phyloP scores from a whole-genome alignment of 345 rosid genomes.

The Garcia nutans region DNA sequence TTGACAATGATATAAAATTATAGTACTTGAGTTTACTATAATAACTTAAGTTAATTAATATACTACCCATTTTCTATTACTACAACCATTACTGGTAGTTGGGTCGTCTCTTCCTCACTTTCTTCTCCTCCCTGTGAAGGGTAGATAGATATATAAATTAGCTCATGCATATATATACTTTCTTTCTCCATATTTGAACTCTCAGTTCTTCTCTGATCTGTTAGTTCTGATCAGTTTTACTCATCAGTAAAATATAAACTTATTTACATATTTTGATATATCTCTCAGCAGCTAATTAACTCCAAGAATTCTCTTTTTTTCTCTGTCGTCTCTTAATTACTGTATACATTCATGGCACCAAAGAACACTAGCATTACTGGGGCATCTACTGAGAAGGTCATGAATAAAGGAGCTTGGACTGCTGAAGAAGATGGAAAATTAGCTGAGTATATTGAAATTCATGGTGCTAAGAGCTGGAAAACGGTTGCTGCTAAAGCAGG shows the following conservation, averaged over 20 bases:
- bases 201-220: too few species aligned
- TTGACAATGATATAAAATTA: too few species aligned
- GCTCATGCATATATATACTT: too few species aligned
- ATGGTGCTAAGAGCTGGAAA: constrained; percentile 63
- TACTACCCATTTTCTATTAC: not conserved
- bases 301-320: not conserved
- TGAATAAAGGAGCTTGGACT: constrained; percentile 61
- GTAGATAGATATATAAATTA: constrained; percentile 30
- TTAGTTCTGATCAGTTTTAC: constrained; percentile 1
- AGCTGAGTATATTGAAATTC: constrained; percentile 46
- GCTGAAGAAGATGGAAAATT: constrained; percentile 57
- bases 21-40: too few species aligned
- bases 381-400: constrained; percentile 27
- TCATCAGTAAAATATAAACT: too few species aligned
- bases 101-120: constrained; percentile 2
- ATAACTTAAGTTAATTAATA: too few species aligned
- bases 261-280: not conserved
- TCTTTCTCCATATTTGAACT: too few species aligned
- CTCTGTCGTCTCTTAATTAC: not conserved
- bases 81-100: constrained; percentile 31
- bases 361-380: constrained; percentile 16
- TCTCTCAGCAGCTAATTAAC: not conserved
- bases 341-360: constrained; percentile 37
- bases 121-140: constrained; percentile 27
- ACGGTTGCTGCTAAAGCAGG: constrained; percentile 54